Evolutionary conservation across 495 filamentous ascomycete genomes (phyloP), one percentile per base, ranked within the genome.

Genomic region (Daldinia bambusicola): DNA sequence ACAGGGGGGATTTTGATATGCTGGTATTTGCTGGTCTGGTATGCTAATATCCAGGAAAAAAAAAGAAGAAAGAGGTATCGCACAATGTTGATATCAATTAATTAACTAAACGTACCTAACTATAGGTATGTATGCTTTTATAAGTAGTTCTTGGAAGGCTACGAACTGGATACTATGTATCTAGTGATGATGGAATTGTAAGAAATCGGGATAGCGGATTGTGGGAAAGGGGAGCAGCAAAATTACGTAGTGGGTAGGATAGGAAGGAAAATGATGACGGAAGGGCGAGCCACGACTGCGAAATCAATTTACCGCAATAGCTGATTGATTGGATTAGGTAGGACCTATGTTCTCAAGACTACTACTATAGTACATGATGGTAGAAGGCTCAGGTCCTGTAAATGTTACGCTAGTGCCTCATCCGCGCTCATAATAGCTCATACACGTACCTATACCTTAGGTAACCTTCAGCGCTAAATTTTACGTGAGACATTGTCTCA

Each of bases 231-330:
- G 41, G 53, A 52, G 38, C 50, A 36, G 30, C 31, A 13, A 53
- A 65, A 55, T 67, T 72, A 68, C 68, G 65, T 71, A 71, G 69
- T 56, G 57, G 50, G 55, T 55, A 64, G 48, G 36, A 48, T 14
- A 32, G 16, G 48, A 63, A 53, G 31, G 31, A 20, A 32, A 13
- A 53, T 26, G 26, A 56, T 56, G 53, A 56, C 53, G 53, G 53
- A 71, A 67, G 57, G 57, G 58, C 12, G 48, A 64, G 50, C 67
- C 60, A 69, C 67, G 67, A 52, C 63, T 58, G 26, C 9, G 18
- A 56, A 56, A 34, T 61, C 38, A 38, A 61, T 61, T 68, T 62
- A 31, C 59, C 52, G 59, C 43, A 63, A 38, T 8, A 52, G 12
- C 16, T 61, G 26, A 38, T 62, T 41, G n/a, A 53, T 62, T 62